Evolutionary conservation across 352 stramenopile genomes (phyloP).

Genomic region (Thraustochytrium striatum): DNA sequence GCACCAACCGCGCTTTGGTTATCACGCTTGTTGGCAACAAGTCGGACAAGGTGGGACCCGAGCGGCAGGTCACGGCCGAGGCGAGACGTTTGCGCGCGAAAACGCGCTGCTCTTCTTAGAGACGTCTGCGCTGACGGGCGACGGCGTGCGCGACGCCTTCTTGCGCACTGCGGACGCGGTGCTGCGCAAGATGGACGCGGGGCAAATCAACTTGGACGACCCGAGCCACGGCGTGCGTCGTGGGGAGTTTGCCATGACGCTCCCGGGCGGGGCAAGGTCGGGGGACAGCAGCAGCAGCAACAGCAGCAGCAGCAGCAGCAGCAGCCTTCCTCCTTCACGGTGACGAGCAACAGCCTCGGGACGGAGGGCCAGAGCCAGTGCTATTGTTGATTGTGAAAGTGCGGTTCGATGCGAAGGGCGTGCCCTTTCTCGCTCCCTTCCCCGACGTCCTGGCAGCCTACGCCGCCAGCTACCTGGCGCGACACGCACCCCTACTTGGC

Average conservation of each 20-base stretch:
- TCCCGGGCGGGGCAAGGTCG: background rate
- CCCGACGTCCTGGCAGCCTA: too few relatives aligned
- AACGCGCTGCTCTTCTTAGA: slow-evolving; percentile 99
- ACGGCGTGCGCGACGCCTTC: slow-evolving; percentile 98
- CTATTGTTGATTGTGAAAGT: background rate
- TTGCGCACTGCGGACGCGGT: slow-evolving; percentile 22
- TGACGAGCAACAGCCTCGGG: slow-evolving; percentile 1
- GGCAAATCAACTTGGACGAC: slow-evolving; percentile 13
- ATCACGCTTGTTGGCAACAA: slow-evolving; percentile 99
- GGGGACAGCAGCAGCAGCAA: background rate
- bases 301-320: background rate
- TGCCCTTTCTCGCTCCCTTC: too few relatives aligned
- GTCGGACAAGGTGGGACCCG: slow-evolving; percentile 93
- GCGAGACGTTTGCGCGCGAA: slow-evolving; percentile 94
- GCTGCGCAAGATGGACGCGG: slow-evolving; percentile 40
- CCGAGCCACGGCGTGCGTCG: slow-evolving; percentile 16
- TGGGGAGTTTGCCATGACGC: background rate
- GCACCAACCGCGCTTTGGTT: slow-evolving; percentile 95
- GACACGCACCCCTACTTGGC: background rate
- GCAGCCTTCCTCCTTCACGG: background rate
- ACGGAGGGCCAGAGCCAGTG: background rate
- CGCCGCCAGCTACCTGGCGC: too few relatives aligned
- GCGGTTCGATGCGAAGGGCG: too few relatives aligned
- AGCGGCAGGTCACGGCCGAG: slow-evolving; percentile 82
- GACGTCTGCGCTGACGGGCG: slow-evolving; percentile 96